These are phyloP conservation scores for Pythium aphanidermatum DNA, from an alignment of 352 stramenopile species.

Conservation along the genomic window DNA sequence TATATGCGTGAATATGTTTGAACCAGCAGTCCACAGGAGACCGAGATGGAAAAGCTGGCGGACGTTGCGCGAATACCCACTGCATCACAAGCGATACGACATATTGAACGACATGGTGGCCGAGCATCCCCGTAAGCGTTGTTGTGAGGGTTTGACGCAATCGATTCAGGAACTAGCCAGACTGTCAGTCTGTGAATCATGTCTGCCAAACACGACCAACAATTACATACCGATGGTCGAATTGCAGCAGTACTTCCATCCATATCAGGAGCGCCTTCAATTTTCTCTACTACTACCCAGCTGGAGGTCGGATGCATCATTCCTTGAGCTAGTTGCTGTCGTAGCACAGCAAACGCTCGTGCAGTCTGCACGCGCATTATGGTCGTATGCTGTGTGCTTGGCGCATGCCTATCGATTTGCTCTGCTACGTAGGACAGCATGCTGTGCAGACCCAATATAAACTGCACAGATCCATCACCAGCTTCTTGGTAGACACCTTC, in stretches of 20 bases:
- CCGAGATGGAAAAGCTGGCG: conserved; percentile 17
- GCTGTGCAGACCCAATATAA: conserved; percentile 50
- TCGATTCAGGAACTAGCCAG: neutral
- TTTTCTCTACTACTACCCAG: too few relatives aligned
- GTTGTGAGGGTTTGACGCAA: conserved; percentile 26
- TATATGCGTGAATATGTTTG: too few relatives aligned
- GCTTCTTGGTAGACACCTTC: conserved; percentile 41
- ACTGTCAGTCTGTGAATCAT: too few relatives aligned
- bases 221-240: too few relatives aligned
- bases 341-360: conserved; percentile 26
- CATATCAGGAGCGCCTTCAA: too few relatives aligned
- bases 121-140: conserved; percentile 30
- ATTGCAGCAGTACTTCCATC: too few relatives aligned
- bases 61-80: conserved; percentile 38
- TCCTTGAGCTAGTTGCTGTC: conserved; percentile 12
- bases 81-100: conserved; percentile 36
- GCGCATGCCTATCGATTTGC: neutral
- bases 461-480: conserved; percentile 50
- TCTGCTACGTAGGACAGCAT: conserved; percentile 10
- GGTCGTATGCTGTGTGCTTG: too few relatives aligned
- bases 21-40: too few relatives aligned
- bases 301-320: too few relatives aligned
- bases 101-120: conserved; percentile 19
- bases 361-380: conserved; percentile 22
- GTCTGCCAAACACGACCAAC: too few relatives aligned